phyloP scores from a whole-genome alignment of 345 rosid species.

The Geranium rotundifolium region DNA sequence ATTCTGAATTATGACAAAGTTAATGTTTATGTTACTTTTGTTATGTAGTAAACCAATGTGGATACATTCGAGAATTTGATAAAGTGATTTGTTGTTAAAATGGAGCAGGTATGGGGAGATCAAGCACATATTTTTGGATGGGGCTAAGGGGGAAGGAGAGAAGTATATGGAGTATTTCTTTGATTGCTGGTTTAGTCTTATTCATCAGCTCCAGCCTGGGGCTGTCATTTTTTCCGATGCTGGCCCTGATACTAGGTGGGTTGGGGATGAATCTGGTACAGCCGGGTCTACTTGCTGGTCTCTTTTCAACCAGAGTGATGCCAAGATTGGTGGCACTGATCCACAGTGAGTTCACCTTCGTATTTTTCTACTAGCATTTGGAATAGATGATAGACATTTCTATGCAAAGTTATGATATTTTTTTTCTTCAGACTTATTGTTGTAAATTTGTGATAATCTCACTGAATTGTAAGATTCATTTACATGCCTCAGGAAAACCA shows the following conservation, averaged over 20 bases:
- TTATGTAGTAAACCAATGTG: too few relatives aligned
- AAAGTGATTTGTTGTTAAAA: background rate
- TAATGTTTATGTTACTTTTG: background rate
- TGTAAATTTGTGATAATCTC: background rate
- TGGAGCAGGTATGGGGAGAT: slow-evolving; percentile 68
- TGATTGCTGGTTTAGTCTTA: slow-evolving; percentile 66
- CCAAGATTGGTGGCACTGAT: slow-evolving; percentile 47
- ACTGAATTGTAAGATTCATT: background rate
- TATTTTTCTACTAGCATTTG: background rate
- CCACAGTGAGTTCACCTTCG: slow-evolving; percentile 34
- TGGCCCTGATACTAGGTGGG: slow-evolving; percentile 73
- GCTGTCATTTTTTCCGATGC: slow-evolving; percentile 80
- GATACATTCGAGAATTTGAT: background rate
- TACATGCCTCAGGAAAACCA: too few relatives aligned
- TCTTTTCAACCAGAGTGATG: slow-evolving; percentile 52
- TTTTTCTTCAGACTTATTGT: background rate
- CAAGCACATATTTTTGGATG: slow-evolving; percentile 68
- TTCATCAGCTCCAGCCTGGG: slow-evolving; percentile 63
- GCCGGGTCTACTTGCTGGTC: slow-evolving; percentile 83
- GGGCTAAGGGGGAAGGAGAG: slow-evolving; percentile 74
- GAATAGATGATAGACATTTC: background rate
- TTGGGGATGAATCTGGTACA: slow-evolving; percentile 70
- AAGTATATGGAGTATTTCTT: slow-evolving; percentile 70
- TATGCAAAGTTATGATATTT: background rate
- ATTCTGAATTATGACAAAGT: background rate